Evolutionary conservation across 177 flowering plant species (phyloP), one percentile per base, ranked within the genome.

Genomic region (Vitis hybrid): DNA sequence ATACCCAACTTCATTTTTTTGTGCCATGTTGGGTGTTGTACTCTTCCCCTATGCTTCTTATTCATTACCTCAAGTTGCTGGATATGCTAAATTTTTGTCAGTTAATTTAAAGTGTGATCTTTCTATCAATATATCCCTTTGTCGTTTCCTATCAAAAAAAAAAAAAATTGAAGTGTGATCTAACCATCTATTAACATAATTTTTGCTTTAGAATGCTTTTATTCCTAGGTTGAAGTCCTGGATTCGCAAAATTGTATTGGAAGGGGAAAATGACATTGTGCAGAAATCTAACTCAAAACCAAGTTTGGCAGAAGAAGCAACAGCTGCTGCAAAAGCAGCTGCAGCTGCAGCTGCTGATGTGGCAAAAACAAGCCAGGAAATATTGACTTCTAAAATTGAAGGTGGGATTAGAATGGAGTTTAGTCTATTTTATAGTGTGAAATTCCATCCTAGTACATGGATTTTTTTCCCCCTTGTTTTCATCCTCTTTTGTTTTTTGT

Each of bases 301-400:
- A 66, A 87, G 82, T 78, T 50, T 86, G 76, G 89, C 86, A 63
- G 97, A 93, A 83, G 97, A 92, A 81, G 92, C 95, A 23, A 89
- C 95, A 1, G 92, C 90, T 15, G 97, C 98, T 64, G 97, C 99
- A 72, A 94, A 91, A 83, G 86, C 93, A 45, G 98, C 97, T 11
- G 97, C 99, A 2, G 91, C 84, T 1, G 98, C 99, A 30, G 97
- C 99, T 61, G 69, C 91, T 70, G 97, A 93, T 80, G 94, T 89
- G 54, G 98, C 98, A 67, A 93, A 78, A 72, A 88, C 91, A 63
- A 91, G 91, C 81, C 97, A 91, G 76, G 97, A 91, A 51, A 86
- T 96, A 85, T 48, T 91, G 81, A 81, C 70, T 18, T 81, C 91
- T 14, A 90, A 82, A 81, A 83, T 52, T 79, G 92, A 88, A 81